These are phyloP conservation scores for Yarrowia deformans DNA, from an alignment of 805 yeast species.

Conservation along the genomic window DNA sequence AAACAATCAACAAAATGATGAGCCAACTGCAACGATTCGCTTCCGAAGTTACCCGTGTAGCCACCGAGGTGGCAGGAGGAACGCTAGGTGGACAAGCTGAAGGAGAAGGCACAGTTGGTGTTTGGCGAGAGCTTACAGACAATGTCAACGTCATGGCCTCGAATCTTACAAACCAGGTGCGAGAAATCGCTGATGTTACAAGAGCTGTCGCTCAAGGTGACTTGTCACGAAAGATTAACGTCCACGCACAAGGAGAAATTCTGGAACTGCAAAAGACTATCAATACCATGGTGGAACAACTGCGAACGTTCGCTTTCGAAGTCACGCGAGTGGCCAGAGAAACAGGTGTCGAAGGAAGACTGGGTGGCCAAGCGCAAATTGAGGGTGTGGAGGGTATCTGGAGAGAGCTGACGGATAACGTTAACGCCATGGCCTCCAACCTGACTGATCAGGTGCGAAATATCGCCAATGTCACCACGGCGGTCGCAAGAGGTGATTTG, in stretches of 20 bases:
- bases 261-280: conserved; percentile 84
- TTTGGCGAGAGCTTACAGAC: conserved; percentile 86
- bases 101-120: conserved; percentile 83
- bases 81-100: conserved; percentile 89
- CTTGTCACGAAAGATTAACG: conserved; percentile 80
- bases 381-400: conserved; percentile 85
- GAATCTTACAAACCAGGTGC: conserved; percentile 83
- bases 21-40: conserved; percentile 84
- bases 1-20: conserved; percentile 87
- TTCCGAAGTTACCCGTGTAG: conserved; percentile 80
- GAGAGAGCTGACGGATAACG: conserved; percentile 86
- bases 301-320: conserved; percentile 82
- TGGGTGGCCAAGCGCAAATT: conserved; percentile 87
- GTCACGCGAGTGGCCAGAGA: conserved; percentile 87
- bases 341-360: conserved; percentile 86
- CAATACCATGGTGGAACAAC: conserved; percentile 87
- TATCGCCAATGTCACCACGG: conserved; percentile 86
- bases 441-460: conserved; percentile 87
- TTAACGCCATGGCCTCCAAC: conserved; percentile 88
- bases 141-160: conserved; percentile 90
- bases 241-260: conserved; percentile 91
- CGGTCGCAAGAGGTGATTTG: conserved; percentile 83
- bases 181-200: conserved; percentile 90
- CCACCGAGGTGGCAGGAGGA: conserved; percentile 90
- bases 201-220: conserved; percentile 90